Evolutionary conservation across 176 grass and related monocot genomes (phyloP), one percentile per base, ranked within the genome.

Genomic region (Otatea glauca): DNA sequence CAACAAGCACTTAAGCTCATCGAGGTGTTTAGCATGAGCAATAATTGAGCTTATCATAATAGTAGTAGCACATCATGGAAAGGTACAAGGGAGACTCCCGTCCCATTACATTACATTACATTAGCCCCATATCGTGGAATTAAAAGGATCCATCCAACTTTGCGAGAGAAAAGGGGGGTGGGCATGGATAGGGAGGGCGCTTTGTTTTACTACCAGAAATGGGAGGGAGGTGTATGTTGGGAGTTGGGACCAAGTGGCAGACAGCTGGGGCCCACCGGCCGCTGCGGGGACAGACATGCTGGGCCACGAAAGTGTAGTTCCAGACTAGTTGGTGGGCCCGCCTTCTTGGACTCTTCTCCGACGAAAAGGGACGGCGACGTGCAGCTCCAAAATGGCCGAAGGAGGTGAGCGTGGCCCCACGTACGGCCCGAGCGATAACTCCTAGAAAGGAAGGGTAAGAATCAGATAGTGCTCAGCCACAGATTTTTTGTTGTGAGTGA

Each of bases 171-270:
- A 47, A 29, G 29, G 29, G 12, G 47, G 11, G 44, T 12, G 44
- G 44, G 2, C 29, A 29, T 29, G 29, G 29, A 29, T 48, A 12
- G 11, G 11, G 11, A 42, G 38, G 18, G 5, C 6, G 11, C 32
- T 54, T 76, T 76, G 37, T 81, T 75, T 68, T 48, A 42, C 32
- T 53, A 56, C 35, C 67, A 65, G 32, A 75, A 54, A 87, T 72
- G 45, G 35, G 50, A 48, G 45, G 35, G 50, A 48, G 21, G 29
- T 6, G 29, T 6, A 48, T 48, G 44, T 32, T 44, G n/a, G n/a
- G n/a, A n/a, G n/a, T n/a, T n/a, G 3, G 64, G 53, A 35, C 16
- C 16, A 18, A 42, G 17, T 81, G 59, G 85, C 37, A n/a, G 60
- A 75, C 78, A 75, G 2, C 4, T 0, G 0, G 78, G 71, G 61